Conservation (phyloP, 805 yeast genomes). For the Kodamaea neixiangensis region DNA sequence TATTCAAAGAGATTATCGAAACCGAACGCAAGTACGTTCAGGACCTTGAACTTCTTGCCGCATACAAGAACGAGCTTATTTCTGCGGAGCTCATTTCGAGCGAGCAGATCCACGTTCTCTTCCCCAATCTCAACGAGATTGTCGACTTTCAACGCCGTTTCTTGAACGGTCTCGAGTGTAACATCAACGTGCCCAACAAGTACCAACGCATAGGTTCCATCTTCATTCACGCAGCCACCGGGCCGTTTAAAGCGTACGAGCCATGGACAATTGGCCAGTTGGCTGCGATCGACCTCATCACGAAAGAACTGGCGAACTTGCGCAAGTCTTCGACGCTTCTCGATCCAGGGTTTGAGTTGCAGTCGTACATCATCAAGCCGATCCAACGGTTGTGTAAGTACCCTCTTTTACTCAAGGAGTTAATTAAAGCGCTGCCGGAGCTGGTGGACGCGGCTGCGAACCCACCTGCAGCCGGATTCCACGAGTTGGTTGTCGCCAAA, state of each 20-base stretch:
- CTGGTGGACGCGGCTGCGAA: constrained; percentile 12
- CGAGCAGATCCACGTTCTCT: constrained; percentile 77
- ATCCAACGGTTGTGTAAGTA: constrained; percentile 95
- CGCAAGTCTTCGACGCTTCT: constrained; percentile 57
- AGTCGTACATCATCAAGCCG: constrained; percentile 87
- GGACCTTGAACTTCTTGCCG: constrained; percentile 75
- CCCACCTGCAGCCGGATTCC: constrained; percentile 38
- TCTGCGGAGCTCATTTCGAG: constrained; percentile 67
- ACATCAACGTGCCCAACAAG: constrained; percentile 69
- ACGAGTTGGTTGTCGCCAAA: constrained; percentile 70
- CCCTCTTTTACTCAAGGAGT: constrained; percentile 77
- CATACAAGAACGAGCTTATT: constrained; percentile 68
- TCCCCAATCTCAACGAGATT: constrained; percentile 81
- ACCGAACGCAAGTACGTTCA: constrained; percentile 93
- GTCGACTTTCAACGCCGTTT: constrained; percentile 92
- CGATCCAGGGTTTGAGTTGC: constrained; percentile 86
- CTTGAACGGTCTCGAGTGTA: constrained; percentile 84
- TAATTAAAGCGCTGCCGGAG: constrained; percentile 63
- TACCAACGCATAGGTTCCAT: constrained; percentile 88
- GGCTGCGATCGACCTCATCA: constrained; percentile 80
- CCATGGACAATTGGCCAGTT: constrained; percentile 93
- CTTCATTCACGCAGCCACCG: constrained; percentile 75
- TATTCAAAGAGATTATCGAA: constrained; percentile 79
- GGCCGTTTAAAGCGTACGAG: constrained; percentile 85
- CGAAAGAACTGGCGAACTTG: constrained; percentile 60